A percentile compares a stretch with the other conserved stretches of the same genome.
Evolutionary conservation across 2,329 filamentous ascomycete species (phyloP).

Genomic region (Penicillium paneum): DNA sequence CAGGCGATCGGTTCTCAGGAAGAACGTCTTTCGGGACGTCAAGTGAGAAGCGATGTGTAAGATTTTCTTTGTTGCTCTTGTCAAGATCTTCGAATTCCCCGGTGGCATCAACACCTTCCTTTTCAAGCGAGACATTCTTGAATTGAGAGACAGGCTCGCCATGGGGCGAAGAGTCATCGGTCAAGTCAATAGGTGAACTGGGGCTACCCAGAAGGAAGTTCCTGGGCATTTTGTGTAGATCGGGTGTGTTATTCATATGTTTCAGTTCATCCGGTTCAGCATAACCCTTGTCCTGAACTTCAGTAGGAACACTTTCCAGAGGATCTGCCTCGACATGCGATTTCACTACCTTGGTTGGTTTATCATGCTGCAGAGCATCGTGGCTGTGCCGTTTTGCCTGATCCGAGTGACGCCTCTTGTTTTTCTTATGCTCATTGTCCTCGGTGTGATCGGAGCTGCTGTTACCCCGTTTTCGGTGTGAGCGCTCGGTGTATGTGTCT

Average conservation of each 20-base stretch:
- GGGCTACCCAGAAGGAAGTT: neutral
- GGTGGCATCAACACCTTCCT: neutral
- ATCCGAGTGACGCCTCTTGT: neutral
- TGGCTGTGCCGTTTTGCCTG: neutral
- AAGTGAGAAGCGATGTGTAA: neutral
- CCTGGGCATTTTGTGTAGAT: neutral
- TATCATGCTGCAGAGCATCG: neutral
- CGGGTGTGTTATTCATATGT: neutral
- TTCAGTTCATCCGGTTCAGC: too few species aligned
- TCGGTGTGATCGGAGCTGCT: neutral
- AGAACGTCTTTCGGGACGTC: neutral
- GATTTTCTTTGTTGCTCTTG: neutral
- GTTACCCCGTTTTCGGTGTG: constrained; percentile 1
- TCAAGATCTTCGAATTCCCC: neutral
- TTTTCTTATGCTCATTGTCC: neutral
- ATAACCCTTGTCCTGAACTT: neutral
- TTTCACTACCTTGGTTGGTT: neutral
- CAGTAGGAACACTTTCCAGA: neutral
- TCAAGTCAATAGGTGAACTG: neutral
- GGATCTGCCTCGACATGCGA: neutral
- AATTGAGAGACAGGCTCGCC: too few species aligned
- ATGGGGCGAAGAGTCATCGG: neutral
- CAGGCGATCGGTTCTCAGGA: neutral
- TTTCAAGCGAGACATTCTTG: too few species aligned
- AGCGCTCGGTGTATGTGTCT: neutral